Base-by-base conservation (phyloP, 2,329 filamentous ascomycete species). In the Ophiognomonia clavigignenti-juglandacearum region DNA sequence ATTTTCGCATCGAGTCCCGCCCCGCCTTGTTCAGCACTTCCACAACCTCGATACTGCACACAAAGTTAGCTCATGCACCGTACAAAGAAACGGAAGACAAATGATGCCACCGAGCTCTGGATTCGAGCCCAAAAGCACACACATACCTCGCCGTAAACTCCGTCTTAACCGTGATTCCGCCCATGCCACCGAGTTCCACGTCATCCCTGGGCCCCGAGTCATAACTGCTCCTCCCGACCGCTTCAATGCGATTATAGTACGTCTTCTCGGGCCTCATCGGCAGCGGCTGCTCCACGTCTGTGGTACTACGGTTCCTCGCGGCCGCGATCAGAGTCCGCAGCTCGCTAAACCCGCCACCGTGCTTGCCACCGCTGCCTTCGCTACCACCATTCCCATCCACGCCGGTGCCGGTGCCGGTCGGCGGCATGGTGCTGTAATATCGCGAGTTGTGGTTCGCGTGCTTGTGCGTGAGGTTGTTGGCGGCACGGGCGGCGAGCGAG, bases 141-240 rank as follows among this genome's bases (percentile, higher is more conserved):
- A 34, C 10, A 8, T 40, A 46, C 9, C 44, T 46, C 32, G 44
- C 36, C 26, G 39, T 39, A 13, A 46, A 46, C 11, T 46, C 44
- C 6, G 36, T 41, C 16, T 35, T 41, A 5, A 41, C 44, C 14
- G 27, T 40, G 6, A 46, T 46, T 1, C 37, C 44, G 26, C 44
- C 44, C 44, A 46, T 20, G 1, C 37, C 44, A 26, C 44, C 44
- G 36, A 46, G 16, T 9, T 46, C 44, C 11, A 40, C 7, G 8
- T 41, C 44, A 6, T 46, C 36, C 32, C 37, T 35, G 27, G 14
- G 22, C 24, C 7, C n/a, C n/a, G n/a, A n/a, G n/a, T 46, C 44
- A 14, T 32, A 24, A 22, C 29, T 35, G 26, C 36, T 32, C 16
- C 27, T 29, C 20, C 36, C 26, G n/a, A 19, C 36, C 6, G 44